Percentiles rank a stretch among this genome's conserved stretches.
Conservation (phyloP, 495 filamentous ascomycete species). For the Beverwykella pulmonaria region DNA sequence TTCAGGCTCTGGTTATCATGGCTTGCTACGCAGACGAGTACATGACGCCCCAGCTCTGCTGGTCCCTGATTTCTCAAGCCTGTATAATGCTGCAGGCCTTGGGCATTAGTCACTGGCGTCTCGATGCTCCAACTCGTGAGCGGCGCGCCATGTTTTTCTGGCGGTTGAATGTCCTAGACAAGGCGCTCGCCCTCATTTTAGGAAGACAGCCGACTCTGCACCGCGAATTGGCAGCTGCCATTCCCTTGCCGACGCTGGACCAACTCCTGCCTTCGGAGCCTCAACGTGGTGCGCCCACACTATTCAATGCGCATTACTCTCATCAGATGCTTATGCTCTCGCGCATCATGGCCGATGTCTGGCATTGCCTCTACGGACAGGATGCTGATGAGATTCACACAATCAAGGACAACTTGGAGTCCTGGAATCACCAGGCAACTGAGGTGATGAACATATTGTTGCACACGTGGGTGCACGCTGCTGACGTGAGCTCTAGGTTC, state of each 20-base stretch:
- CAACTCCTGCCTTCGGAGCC: neutral
- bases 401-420: neutral
- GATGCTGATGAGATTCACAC: neutral
- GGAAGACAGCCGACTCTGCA: neutral
- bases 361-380: neutral
- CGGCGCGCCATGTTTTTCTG: neutral
- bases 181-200: neutral
- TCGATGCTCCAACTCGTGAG: neutral
- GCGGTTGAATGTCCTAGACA: neutral
- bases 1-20: neutral
- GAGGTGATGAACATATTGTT: neutral
- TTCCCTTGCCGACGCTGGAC: neutral
- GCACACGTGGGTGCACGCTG: neutral
- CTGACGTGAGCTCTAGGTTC: neutral
- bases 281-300: neutral
- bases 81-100: conserved; percentile 4
- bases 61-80: neutral
- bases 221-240: neutral
- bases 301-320: conserved; percentile 3
- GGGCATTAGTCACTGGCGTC: neutral
- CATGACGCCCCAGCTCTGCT: neutral
- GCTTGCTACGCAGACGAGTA: conserved; percentile 3
- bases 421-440: neutral
- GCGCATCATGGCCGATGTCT: neutral
- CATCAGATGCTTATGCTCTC: neutral